Conservation (phyloP, 495 filamentous ascomycete species). For the Neurospora intermedia region DNA sequence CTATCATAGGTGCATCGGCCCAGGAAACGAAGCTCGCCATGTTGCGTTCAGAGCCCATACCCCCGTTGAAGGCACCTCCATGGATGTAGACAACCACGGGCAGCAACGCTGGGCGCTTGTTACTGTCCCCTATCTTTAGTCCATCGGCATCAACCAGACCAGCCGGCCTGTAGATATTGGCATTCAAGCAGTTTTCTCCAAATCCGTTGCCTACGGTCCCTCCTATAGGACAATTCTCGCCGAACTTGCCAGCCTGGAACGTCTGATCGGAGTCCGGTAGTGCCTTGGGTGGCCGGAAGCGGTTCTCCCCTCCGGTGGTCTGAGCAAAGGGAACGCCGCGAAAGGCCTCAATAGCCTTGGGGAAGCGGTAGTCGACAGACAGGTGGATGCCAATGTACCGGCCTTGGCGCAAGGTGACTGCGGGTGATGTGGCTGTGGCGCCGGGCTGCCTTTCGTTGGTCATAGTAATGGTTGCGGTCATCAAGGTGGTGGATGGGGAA, state of each 20-base stretch:
- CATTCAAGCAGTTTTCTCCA: conserved; percentile 42
- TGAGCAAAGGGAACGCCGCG: conserved; percentile 52
- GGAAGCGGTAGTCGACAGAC: conserved; percentile 23
- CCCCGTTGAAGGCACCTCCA: conserved; percentile 43
- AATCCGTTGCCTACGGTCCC: conserved; percentile 15
- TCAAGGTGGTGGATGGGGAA: not conserved
- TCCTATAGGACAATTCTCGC: conserved; percentile 31
- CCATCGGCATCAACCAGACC: conserved; percentile 17
- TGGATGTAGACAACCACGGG: conserved; percentile 52
- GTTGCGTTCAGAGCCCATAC: conserved; percentile 30
- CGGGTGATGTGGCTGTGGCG: not conserved
- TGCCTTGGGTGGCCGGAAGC: conserved; percentile 43
- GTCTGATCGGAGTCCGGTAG: conserved; percentile 16
- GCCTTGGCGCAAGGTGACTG: conserved; percentile 41
- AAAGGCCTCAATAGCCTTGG: conserved; percentile 44
- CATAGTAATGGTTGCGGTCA: not conserved
- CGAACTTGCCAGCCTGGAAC: conserved; percentile 36
- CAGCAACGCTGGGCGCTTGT: conserved; percentile 23
- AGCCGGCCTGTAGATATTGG: conserved; percentile 37
- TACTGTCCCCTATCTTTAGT: conserved; percentile 1
- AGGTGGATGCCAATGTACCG: conserved; percentile 40
- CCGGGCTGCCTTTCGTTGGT: not conserved
- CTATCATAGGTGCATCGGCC: conserved; percentile 41
- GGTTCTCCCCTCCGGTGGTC: conserved; percentile 41
- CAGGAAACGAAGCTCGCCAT: conserved; percentile 45